Evolutionary conservation across 331 rosid species (phyloP).

Genomic region (Rhamnella rubrinervis): DNA sequence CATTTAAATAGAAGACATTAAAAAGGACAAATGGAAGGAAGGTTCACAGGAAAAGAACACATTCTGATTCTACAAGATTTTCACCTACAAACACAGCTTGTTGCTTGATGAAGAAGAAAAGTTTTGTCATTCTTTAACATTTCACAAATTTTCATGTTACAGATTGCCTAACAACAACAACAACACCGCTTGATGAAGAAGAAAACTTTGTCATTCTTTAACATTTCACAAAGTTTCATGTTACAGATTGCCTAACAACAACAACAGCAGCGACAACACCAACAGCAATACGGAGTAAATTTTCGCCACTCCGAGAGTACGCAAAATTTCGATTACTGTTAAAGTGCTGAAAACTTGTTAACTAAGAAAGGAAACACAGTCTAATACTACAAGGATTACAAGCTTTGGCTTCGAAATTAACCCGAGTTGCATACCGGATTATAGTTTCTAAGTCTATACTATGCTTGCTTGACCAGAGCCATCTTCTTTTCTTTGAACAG

Average conservation of each 20-base stretch:
- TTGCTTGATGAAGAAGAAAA: not conserved
- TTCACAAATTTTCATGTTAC: not conserved
- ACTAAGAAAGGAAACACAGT: no score
- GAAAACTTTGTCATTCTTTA: not conserved
- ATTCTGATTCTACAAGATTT: no score
- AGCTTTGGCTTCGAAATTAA: no score
- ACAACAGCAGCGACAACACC: no score
- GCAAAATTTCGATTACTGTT: no score
- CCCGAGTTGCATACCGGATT: no score
- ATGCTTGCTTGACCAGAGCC: slow-evolving; percentile 27
- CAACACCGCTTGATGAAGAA: not conserved
- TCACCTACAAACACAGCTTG: not conserved
- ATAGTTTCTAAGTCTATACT: slow-evolving; percentile 5
- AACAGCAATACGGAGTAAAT: not conserved
- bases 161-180: not conserved
- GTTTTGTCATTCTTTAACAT: not conserved
- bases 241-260: not conserved
- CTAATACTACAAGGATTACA: no score
- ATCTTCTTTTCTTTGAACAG: slow-evolving; percentile 33
- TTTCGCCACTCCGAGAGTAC: not conserved
- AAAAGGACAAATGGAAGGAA: no score
- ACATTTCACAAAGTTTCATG: not conserved
- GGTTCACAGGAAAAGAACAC: no score
- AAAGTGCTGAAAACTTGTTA: not conserved
- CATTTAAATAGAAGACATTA: no score